Evolutionary conservation across 1,284 basidiomycete genomes (phyloP).

Genomic region (Bothia castanella): DNA sequence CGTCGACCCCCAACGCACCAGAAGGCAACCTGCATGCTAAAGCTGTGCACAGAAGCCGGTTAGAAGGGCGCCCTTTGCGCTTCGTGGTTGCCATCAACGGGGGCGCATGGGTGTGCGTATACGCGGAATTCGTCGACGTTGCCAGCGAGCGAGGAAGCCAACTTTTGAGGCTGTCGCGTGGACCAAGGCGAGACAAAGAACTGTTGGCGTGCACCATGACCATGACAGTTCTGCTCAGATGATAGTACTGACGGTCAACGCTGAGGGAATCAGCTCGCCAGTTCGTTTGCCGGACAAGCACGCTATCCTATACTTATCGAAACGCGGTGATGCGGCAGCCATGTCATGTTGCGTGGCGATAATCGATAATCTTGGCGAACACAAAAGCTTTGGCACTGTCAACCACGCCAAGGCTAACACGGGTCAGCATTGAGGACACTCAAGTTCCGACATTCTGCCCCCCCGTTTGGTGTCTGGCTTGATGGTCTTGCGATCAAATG

Average conservation of each 20-base stretch:
- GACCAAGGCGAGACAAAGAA: too few relatives aligned
- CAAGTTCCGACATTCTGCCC: too few relatives aligned
- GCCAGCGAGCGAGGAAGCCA: background rate
- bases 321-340: background rate
- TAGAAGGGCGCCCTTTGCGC: background rate
- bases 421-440: too few relatives aligned
- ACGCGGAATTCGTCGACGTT: background rate
- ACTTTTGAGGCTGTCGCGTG: too few relatives aligned
- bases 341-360: background rate
- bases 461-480: background rate
- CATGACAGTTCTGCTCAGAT: too few relatives aligned
- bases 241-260: too few relatives aligned
- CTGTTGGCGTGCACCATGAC: too few relatives aligned
- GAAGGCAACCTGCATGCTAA: too few relatives aligned
- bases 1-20: too few relatives aligned
- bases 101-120: background rate
- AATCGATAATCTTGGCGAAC: background rate
- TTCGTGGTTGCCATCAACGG: slow-evolving; percentile 3
- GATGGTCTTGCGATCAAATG: background rate
- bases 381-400: too few relatives aligned
- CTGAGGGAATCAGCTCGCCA: too few relatives aligned
- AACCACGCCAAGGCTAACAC: background rate
- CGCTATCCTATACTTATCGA: background rate
- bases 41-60: slow-evolving; percentile 3
- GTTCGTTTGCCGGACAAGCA: too few relatives aligned